Evolutionary conservation across 768 basidiomycete species (phyloP).

Genomic region (Hysterangium stoloniferum): DNA sequence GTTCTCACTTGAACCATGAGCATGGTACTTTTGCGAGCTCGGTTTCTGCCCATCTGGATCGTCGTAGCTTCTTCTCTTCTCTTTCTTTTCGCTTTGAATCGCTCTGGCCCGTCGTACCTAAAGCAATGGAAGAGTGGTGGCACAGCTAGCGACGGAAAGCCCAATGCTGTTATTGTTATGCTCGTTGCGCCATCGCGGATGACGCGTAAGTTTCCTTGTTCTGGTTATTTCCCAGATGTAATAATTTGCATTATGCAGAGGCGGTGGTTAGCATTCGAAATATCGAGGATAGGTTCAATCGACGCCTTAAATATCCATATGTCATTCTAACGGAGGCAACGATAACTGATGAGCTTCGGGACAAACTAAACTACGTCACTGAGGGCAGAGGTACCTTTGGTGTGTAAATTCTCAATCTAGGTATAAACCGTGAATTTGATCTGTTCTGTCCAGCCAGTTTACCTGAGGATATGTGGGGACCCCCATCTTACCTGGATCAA

Average conservation of each 20-base stretch:
- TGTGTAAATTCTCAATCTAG: not conserved
- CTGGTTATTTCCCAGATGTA: not conserved
- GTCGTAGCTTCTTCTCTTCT: too few species aligned
- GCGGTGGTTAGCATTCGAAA: constrained; percentile 3
- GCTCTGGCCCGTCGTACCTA: too few species aligned
- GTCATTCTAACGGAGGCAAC: constrained; percentile 6
- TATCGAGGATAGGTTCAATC: constrained; percentile 8
- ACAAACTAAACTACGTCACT: not conserved
- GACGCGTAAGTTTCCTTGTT: not conserved
- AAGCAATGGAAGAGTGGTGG: too few species aligned
- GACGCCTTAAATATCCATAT: constrained; percentile 9
- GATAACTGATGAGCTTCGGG: not conserved
- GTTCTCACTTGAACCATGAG: too few species aligned
- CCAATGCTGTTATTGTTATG: constrained; percentile 9
- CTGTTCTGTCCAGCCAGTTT: not conserved
- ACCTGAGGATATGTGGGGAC: constrained; percentile 6
- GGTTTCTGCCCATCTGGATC: too few species aligned
- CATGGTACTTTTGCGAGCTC: too few species aligned
- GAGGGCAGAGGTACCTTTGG: constrained; percentile 3
- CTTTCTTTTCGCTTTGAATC: too few species aligned
- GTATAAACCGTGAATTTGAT: not conserved
- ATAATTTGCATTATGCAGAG: not conserved
- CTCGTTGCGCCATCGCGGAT: constrained; percentile 7
- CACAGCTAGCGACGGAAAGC: too few species aligned
- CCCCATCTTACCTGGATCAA: not conserved